Evolutionary conservation across 768 basidiomycete species (phyloP), one percentile per base, ranked within the genome.

Genomic region (Lactarius tabidus): DNA sequence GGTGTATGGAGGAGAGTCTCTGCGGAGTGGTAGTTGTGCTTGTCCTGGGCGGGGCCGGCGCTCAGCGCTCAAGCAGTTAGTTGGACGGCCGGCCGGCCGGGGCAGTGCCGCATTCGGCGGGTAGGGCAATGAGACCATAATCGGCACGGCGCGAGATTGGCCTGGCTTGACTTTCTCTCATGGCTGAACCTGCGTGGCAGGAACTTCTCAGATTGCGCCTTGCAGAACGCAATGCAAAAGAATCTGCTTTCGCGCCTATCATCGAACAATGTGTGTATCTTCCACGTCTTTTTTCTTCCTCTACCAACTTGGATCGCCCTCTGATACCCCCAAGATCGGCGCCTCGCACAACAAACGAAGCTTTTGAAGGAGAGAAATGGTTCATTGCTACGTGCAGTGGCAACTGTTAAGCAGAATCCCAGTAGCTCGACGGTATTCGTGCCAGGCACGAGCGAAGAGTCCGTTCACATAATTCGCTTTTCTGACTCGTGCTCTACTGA

Each of bases 301-400:
- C 29, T 55, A 53, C 63, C 59, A 55, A 41, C 63, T 57, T 67
- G 69, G 62, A 72, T 67, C 26, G 23, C 45, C 31, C 60, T 59
- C 48, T 35, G 48, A 63, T 62, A 41, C 51, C 61, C 26, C 20
- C 64, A 68, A 98, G 95, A 95, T 80, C 87, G 91, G 67, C 86
- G 93, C 73, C 82, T 98, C 69, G 94, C 95, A 4, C 91, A 93
- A 72, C 93, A 95, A 76, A 91, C 95, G 26, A 89, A 92, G 72
- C 82, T 95, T 18, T 81, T 98, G 73, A 96, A 93, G 74, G 91
- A 96, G 72, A 85, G 96, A 62, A 98, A 98, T 83, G 85, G 88
- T 18, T 89, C 91, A 12, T 83, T 98, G 33, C 79, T 98, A 63
- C 85, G 90, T 64, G 93, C 92, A 8, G 93, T 95, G 10, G 86